A percentile compares a stretch with the other conserved stretches of the same genome.
Conservation (phyloP, 1,284 basidiomycete species). For the Trametes versicolor region DNA sequence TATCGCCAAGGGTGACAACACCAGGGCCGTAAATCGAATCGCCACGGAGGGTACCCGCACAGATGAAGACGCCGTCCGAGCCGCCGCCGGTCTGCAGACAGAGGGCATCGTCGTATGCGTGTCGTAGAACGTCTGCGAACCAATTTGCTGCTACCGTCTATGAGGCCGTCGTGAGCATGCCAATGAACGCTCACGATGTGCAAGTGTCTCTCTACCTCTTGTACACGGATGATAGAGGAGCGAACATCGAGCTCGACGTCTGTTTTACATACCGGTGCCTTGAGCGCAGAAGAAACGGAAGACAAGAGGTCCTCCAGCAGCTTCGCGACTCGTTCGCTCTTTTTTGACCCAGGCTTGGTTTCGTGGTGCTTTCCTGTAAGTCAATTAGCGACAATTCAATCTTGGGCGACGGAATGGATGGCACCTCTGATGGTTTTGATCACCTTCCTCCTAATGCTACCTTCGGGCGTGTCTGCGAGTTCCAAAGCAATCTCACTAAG, state of each 20-base stretch:
- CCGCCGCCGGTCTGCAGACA: conserved; percentile 68
- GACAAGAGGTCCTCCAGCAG: conserved; percentile 76
- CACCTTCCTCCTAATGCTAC: conserved; percentile 73
- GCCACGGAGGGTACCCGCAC: conserved; percentile 88
- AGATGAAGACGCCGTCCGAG: conserved; percentile 83
- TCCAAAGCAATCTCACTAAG: conserved; percentile 79
- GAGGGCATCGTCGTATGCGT: conserved; percentile 87
- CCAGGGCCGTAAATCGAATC: conserved; percentile 89
- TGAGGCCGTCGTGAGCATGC: background rate
- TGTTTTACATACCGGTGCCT: conserved; percentile 79
- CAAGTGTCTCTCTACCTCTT: conserved; percentile 57
- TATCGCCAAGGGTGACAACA: conserved; percentile 77
- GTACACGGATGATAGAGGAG: conserved; percentile 76
- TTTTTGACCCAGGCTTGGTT: conserved; percentile 68
- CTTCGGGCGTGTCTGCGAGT: conserved; percentile 66
- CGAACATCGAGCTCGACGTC: conserved; percentile 79
- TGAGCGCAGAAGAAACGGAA: conserved; percentile 75
- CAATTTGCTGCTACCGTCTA: conserved; percentile 89
- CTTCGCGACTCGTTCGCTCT: conserved; percentile 65
- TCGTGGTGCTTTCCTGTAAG: conserved; percentile 70
- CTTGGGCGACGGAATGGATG: too few relatives aligned
- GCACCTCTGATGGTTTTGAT: conserved; percentile 73
- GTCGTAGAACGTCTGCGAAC: conserved; percentile 88
- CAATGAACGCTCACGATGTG: background rate
- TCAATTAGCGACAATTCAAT: too few relatives aligned